These are phyloP conservation scores for Moniliophthora roreri DNA, from an alignment of 1,284 basidiomycete species.

Conservation along the genomic window DNA sequence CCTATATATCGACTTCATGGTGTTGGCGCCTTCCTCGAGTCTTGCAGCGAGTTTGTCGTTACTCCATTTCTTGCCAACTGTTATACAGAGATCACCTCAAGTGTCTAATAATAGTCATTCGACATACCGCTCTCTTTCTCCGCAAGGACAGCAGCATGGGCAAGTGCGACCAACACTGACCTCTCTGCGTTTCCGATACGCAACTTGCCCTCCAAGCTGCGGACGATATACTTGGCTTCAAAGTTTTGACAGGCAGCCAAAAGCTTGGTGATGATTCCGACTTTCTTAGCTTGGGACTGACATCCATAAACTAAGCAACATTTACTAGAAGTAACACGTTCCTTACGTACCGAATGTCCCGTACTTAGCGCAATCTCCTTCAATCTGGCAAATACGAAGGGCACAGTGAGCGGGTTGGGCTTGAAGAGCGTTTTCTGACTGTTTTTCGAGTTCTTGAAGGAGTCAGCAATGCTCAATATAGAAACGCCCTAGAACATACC, in stretches of 20 bases:
- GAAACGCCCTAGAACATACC: conserved; percentile 43
- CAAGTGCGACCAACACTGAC: conserved; percentile 86
- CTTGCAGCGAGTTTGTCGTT: conserved; percentile 72
- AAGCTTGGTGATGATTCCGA: conserved; percentile 93
- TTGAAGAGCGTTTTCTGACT: conserved; percentile 40
- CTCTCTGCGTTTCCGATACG: conserved; percentile 97
- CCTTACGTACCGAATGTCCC: conserved; percentile 70
- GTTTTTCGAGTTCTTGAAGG: no score
- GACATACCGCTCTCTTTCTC: conserved; percentile 67
- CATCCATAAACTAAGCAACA: conserved; percentile 15
- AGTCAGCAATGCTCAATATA: not conserved
- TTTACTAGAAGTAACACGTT: conserved; percentile 5
- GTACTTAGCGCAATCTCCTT: conserved; percentile 85
- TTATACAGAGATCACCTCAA: conserved; percentile 8
- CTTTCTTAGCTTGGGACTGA: conserved; percentile 94
- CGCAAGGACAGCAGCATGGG: conserved; percentile 82
- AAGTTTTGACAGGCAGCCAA: conserved; percentile 88
- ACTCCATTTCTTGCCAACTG: conserved; percentile 73
- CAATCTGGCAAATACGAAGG: conserved; percentile 84
- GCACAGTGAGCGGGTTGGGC: conserved; percentile 87
- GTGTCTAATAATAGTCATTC: not conserved
- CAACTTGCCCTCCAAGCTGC: conserved; percentile 95
- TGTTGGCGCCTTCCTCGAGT: conserved; percentile 79
- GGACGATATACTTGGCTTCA: conserved; percentile 95
- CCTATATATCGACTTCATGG: conserved; percentile 94